Percentiles rank a stretch among this genome's conserved stretches.
Evolutionary conservation across 345 rosid genomes (phyloP).

Genomic region (Euphorbia lathyris): DNA sequence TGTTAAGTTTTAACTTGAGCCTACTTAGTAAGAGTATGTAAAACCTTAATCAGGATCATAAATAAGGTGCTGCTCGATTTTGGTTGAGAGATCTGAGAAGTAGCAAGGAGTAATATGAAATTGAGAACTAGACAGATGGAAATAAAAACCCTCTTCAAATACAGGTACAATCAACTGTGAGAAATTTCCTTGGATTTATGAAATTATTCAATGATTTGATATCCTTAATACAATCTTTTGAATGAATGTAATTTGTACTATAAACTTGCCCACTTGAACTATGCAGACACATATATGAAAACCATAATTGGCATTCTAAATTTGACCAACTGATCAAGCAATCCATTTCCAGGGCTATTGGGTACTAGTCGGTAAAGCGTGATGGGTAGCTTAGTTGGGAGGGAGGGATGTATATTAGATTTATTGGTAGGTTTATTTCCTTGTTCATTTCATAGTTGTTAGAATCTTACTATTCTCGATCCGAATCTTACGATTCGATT

Average conservation of each 20-base stretch:
- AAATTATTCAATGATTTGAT: background rate
- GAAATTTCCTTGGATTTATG: background rate
- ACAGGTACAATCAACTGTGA: background rate
- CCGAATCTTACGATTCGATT: no score
- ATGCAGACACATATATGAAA: background rate
- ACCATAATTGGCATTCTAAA: background rate
- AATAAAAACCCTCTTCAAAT: background rate
- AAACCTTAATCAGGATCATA: no score
- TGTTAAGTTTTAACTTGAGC: background rate
- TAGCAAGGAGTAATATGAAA: no score
- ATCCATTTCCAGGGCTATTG: no score
- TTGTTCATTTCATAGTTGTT: no score
- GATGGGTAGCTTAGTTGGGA: background rate
- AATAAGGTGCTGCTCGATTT: no score
- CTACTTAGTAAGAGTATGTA: no score
- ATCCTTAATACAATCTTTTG: background rate
- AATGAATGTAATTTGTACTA: background rate
- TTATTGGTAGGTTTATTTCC: background rate
- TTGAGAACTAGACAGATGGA: background rate
- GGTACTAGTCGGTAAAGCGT: slow-evolving; percentile 1
- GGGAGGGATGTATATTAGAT: background rate
- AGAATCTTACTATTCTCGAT: no score
- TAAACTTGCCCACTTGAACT: background rate
- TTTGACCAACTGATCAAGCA: slow-evolving; percentile 2
- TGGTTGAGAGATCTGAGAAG: no score